phyloP scores from a whole-genome alignment of 371 early-diverging fungal genomes.

The Mucor circinelloides region DNA sequence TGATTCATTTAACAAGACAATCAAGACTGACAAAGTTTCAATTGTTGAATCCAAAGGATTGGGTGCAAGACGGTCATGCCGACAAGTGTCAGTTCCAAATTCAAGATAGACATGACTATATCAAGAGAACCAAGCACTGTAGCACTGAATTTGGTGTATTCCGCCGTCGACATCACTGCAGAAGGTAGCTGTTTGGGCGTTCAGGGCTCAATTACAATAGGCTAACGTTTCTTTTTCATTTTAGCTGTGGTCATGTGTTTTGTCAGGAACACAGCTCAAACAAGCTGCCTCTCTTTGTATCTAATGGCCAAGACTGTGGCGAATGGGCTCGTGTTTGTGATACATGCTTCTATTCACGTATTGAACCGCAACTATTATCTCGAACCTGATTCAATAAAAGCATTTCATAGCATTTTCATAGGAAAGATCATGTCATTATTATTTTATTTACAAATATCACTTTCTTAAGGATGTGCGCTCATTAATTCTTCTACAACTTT shows the following conservation, averaged over 20 bases:
- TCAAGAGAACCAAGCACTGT: conserved; percentile 7
- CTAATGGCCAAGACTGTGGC: conserved; percentile 19
- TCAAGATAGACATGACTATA: not conserved
- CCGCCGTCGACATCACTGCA: conserved; percentile 28
- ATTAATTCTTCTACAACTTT: conserved; percentile 55
- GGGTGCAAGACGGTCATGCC: conserved; percentile 13
- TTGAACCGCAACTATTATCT: conserved; percentile 14
- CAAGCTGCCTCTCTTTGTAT: conserved; percentile 13
- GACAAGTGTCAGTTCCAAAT: conserved; percentile 15
- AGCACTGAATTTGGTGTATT: conserved; percentile 16
- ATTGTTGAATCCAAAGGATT: conserved; percentile 6
- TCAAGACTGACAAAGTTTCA: conserved; percentile 11
- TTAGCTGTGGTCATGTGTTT: conserved; percentile 31
- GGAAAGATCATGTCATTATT: not conserved
- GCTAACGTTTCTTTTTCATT: not conserved
- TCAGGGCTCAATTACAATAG: not conserved
- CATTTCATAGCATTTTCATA: not conserved
- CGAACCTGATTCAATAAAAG: conserved; percentile 4
- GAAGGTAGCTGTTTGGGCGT: conserved; percentile 16
- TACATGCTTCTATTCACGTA: conserved; percentile 23
- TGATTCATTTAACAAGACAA: conserved; percentile 11
- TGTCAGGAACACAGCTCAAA: conserved; percentile 30
- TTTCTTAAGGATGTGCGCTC: conserved; percentile 46
- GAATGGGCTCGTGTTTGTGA: conserved; percentile 36
- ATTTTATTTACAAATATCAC: not conserved